A percentile compares a stretch with the other conserved stretches of the same genome.
phyloP scores from a whole-genome alignment of 768 basidiomycete genomes.

The Boletus rubroflammeus region DNA sequence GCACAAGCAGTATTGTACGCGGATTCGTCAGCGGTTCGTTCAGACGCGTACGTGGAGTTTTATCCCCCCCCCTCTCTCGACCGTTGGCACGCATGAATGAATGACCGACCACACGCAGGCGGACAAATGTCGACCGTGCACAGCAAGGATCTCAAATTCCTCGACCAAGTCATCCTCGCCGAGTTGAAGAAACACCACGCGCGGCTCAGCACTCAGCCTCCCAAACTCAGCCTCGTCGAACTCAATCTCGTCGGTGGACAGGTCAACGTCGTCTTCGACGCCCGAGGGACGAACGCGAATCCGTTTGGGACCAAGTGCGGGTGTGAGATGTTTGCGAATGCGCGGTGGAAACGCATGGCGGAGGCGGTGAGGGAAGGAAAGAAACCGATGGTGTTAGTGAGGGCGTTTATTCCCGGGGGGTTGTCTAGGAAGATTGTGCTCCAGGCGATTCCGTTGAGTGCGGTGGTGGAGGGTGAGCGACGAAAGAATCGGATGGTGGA shows the following conservation, averaged over 20 bases:
- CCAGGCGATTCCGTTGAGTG: slow-evolving; percentile 23
- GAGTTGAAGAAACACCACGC: slow-evolving; percentile 21
- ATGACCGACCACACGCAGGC: slow-evolving; percentile 4
- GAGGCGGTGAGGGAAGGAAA: slow-evolving; percentile 13
- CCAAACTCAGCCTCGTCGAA: slow-evolving; percentile 25
- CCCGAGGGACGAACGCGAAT: slow-evolving; percentile 17
- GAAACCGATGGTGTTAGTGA: slow-evolving; percentile 20
- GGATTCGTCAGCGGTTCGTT: slow-evolving; percentile 18
- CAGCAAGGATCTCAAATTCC: slow-evolving; percentile 25
- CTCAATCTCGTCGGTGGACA: slow-evolving; percentile 19
- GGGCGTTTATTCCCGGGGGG: slow-evolving; percentile 28
- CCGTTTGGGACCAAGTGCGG: slow-evolving; percentile 26
- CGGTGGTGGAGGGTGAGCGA: slow-evolving; percentile 4
- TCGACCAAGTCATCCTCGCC: slow-evolving; percentile 25
- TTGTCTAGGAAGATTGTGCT: slow-evolving; percentile 27
- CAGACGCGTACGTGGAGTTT: slow-evolving; percentile 14
- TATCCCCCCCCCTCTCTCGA: no score
- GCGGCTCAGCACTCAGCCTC: slow-evolving; percentile 7
- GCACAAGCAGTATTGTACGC: slow-evolving; percentile 26
- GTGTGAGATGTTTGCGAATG: slow-evolving; percentile 22
- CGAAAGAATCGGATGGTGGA: slow-evolving; percentile 1
- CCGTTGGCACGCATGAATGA: background rate
- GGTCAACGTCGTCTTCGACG: slow-evolving; percentile 11
- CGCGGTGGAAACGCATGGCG: slow-evolving; percentile 24
- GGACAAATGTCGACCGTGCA: slow-evolving; percentile 25